Evolutionary conservation across 176 grass and related monocot species (phyloP), one percentile per base, ranked within the genome.

Genomic region (Tuctoria greenei): DNA sequence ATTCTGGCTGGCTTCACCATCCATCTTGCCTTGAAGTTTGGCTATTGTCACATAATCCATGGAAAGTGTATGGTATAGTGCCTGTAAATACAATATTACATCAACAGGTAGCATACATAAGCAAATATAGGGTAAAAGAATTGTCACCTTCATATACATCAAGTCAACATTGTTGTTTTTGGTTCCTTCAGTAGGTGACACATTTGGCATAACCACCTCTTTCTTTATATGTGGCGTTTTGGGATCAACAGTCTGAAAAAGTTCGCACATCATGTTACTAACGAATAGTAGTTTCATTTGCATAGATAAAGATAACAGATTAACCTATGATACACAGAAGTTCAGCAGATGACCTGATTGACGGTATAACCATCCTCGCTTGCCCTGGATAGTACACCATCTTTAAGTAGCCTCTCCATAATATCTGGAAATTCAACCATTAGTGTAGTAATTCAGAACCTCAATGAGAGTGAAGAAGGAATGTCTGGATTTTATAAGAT

Each of bases 121-220:
- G 79, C 43, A 79, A 80, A 37, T 44, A 43, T 64, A 67, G 23
- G 49, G 12, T 79, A 44, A 31, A 51, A 73, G 41, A 63, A 31
- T 47, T 6, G 45, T 68, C 85, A 98, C 95, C 91, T 98, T 98
- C 89, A 94, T 92, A 55, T 98, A 98, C 78, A 98, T 86, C 25
- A 86, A 67, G 76, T 94, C 91, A 40, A 31, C 73, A 62, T 50
- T 41, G 15, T 47, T 83, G n/a, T 76, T 88, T 71, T 77, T 79
- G 34, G 61, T 61, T 88, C 74, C 84, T 74, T 86, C 79, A 51
- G 65, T 14, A 64, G 71, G 81, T 67, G 77, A 38, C 39, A 76
- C 75, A 40, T 86, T 88, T 77, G 88, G 58, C 87, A 92, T 77
- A 47, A 52, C 31, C 38, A 72, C 28, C 73, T 95, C 95, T 79